Conservation (phyloP, 2,329 filamentous ascomycete species). For the Canariomyces notabilis region DNA sequence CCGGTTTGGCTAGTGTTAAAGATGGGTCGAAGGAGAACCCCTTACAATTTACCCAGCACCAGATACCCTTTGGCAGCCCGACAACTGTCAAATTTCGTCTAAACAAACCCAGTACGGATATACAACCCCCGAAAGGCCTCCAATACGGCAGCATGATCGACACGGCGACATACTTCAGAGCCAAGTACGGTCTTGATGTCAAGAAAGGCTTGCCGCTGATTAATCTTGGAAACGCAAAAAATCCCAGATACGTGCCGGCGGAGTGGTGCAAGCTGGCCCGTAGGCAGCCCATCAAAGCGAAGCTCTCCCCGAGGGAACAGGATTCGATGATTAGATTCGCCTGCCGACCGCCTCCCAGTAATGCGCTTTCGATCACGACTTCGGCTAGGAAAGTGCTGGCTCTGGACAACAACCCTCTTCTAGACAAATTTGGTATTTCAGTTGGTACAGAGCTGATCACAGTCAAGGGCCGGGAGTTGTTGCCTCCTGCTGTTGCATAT, state of each 20-base stretch:
- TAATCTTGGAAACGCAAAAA: constrained; percentile 56
- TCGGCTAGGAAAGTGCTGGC: constrained; percentile 54
- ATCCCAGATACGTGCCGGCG: constrained; percentile 60
- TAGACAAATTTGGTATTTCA: constrained; percentile 56
- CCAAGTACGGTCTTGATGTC: constrained; percentile 34
- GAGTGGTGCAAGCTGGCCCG: constrained; percentile 60
- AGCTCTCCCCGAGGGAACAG: constrained; percentile 57
- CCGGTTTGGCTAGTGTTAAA: constrained; percentile 23
- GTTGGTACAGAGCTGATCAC: constrained; percentile 61
- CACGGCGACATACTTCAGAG: constrained; percentile 41
- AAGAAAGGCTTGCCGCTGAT: constrained; percentile 51
- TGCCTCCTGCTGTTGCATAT: constrained; percentile 58
- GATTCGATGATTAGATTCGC: constrained; percentile 67
- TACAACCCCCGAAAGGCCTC: constrained; percentile 20
- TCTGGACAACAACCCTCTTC: constrained; percentile 46
- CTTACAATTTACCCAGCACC: background rate
- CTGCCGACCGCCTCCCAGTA: constrained; percentile 59
- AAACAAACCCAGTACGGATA: constrained; percentile 11
- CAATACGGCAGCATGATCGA: constrained; percentile 26
- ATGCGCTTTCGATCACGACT: constrained; percentile 60
- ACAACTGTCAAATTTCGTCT: constrained; percentile 32
- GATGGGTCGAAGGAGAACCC: constrained; percentile 11
- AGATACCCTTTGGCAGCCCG: constrained; percentile 22
- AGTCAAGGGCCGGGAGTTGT: constrained; percentile 65
- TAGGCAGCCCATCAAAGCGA: constrained; percentile 59